Base-by-base conservation (phyloP, 345 rosid genomes). In the Balakata baccata region DNA sequence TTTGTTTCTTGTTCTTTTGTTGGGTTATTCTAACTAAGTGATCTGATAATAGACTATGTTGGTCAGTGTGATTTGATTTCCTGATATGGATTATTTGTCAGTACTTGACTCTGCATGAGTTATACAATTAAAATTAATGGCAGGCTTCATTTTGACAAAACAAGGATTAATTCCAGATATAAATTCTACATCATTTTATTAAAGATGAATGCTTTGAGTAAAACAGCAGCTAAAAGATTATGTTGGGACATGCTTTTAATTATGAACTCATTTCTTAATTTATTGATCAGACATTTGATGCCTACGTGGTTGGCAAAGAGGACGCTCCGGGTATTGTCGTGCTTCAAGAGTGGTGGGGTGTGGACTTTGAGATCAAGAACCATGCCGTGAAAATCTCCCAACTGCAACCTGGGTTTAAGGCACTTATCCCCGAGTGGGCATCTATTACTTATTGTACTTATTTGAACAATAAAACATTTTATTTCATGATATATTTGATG, bases 261-360 rank as follows among this genome's bases (percentile, higher is more conserved):
- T 5, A 13, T 60, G 6, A 60, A 9, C 41, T 60, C 43, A 3
- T 60, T 63, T 18, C 22, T 63, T 67, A 23, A 46, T 66, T 57
- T 65, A 34, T 59, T 71, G 70, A 69, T 70, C 74, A 94, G 98
- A 81, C 89, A 23, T 92, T 92, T 84, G 98, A 94, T 76, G 98
- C 97, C 0, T 94, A 89, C 69, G 90, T 94, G 62, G 90, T 94
- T 45, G 98, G 98, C 49, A 90, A 90, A 87, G 97, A 90, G 23
- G 89, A 86, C 58, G 97, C 94, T 13, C 97, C 97, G 0, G 98
- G 98, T 47, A 86, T 92, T 53, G 94, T 94, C 20, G 97, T 94
- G 81, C 79, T 94, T 66, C 98, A 94, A 66, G 98, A 94, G 78
- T 94, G 98, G 98, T 94, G 98, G 98, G 98, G 98, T 66, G 95